These are phyloP conservation scores for Poa annua DNA, from an alignment of 176 grass and related monocot species.

Conservation along the genomic window DNA sequence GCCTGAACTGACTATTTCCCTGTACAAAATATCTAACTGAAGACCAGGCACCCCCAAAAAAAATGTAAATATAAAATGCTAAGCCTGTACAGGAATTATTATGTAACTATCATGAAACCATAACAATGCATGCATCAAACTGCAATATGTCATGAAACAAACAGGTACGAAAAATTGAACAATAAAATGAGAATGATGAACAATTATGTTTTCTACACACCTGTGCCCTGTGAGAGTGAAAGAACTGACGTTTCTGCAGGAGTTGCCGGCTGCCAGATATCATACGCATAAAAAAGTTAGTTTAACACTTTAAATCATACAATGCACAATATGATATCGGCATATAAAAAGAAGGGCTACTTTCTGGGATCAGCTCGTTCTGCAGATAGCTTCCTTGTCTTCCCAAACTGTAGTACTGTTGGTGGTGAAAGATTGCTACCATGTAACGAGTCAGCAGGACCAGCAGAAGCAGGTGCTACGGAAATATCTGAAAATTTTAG, in stretches of 20 bases:
- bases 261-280: conserved; percentile 70
- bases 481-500: conserved; percentile 41
- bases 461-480: conserved; percentile 64
- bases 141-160: neutral
- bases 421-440: conserved; percentile 65
- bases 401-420: conserved; percentile 85
- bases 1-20: neutral
- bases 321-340: conserved; percentile 22
- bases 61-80: neutral
- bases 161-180: conserved; percentile 13
- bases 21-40: neutral
- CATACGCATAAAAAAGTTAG: conserved; percentile 34
- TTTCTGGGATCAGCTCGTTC: conserved; percentile 90
- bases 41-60: neutral
- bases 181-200: conserved; percentile 1
- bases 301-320: conserved; percentile 24
- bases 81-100: neutral
- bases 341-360: conserved; percentile 46
- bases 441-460: conserved; percentile 61
- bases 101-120: conserved; percentile 25
- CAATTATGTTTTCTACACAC: conserved; percentile 40
- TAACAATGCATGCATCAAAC: conserved; percentile 6
- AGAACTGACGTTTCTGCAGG: conserved; percentile 92
- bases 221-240: conserved; percentile 97
- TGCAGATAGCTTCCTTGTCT: conserved; percentile 83